Evolutionary conservation across 371 early-diverging fungal species (phyloP), one percentile per base, ranked within the genome.

Genomic region (Umbelopsis sp.): DNA sequence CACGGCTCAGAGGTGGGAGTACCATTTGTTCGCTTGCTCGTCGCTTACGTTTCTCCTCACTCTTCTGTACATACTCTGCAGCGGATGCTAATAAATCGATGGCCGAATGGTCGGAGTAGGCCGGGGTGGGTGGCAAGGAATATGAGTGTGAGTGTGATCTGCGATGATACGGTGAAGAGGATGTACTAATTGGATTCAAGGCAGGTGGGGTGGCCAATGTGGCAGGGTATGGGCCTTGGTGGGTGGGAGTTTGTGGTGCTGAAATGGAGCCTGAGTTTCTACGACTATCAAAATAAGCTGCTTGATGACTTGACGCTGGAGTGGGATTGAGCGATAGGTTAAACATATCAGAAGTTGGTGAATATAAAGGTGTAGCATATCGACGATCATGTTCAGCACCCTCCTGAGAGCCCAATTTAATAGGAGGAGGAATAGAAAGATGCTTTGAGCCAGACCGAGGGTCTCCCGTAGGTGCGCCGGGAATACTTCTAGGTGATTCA

Each of bases 11-110:
- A 35, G 57, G 37, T 35, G 57, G 57, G 4, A 57, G 57, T 4
- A 57, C 35, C 57, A 57, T 57, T 35, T 57, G 57, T 12, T 57
- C 57, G 35, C 57, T 57, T 29, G 57, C 57, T 35, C 57, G 57
- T 57, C 57, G 29, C n/a, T 57, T 57, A 35, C 57, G 57, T 18
- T 57, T 57, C 57, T 57, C 57, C 35, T 57, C 57, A 57, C 57
- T 57, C 35, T 57, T 57, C 29, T 57, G 57, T 18, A 57, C 57
- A 35, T 57, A 57, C 50, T 64, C 69, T 7, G 69, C 69, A 24
- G 69, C 69, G 20, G 65, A 65, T n/a, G 69, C 69, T 22, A 69
- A 20, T 24, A 69, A 65, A 29, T 69, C 69, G 50, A 69, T 69
- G 14, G 69, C 69, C 35, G 69, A 69, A 48, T 65, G 65, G 5